These are phyloP conservation scores for Ramaria sp. DNA, from an alignment of 768 basidiomycete genomes.

Conservation along the genomic window DNA sequence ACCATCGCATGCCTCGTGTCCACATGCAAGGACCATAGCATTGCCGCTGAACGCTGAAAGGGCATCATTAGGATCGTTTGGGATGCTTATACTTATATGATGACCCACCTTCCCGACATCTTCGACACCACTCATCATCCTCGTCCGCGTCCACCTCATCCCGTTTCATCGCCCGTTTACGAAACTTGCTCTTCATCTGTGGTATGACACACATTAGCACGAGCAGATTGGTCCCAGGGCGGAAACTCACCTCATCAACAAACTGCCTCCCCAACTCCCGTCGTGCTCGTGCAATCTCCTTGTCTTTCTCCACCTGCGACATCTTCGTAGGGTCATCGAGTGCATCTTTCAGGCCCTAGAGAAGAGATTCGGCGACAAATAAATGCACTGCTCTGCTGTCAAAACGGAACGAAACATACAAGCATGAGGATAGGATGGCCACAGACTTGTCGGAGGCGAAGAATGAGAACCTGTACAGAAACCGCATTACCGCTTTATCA, in stretches of 20 bases:
- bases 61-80: not conserved
- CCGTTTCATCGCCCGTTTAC: conserved; percentile 2
- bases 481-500: not conserved
- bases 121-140: conserved; percentile 32
- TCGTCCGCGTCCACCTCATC: not conserved
- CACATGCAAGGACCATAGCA: conserved; percentile 51
- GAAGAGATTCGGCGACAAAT: not conserved
- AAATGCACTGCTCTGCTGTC: not conserved
- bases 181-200: conserved; percentile 3
- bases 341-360: conserved; percentile 2
- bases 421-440: conserved; percentile 65
- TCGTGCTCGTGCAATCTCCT: not conserved
- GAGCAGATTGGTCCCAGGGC: not conserved
- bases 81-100: not conserved
- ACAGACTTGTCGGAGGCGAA: conserved; percentile 66
- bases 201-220: not conserved
- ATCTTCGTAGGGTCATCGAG: conserved; percentile 3
- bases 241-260: conserved; percentile 1
- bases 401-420: conserved; percentile 24
- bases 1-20: conserved; percentile 48
- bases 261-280: conserved; percentile 3
- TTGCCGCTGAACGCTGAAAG: conserved; percentile 35
- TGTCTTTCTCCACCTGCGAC: conserved; percentile 4
- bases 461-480: conserved; percentile 47
- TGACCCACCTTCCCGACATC: conserved; percentile 52